Base-by-base conservation (phyloP, 140 eudicot species). In the Ambrosia hybrid region DNA sequence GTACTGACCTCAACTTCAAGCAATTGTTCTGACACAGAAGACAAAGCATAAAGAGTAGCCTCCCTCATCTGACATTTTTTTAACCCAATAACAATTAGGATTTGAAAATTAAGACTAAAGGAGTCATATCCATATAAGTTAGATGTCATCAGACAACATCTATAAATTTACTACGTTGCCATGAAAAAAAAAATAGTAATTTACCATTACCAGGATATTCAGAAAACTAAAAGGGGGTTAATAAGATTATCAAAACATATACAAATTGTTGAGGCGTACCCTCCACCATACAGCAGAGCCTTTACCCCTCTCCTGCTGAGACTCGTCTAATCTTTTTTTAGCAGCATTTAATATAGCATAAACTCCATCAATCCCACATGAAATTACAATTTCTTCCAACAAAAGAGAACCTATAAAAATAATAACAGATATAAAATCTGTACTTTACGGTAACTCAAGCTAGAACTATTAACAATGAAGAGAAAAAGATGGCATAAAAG, bases 221-320 rank as follows among this genome's bases (percentile, higher is more conserved):
- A 51, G 48, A 68, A 68, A 13, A 68, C 43, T 46, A 17, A 51
- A 34, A 65, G 17, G 14, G 59, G 36, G 52, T 41, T 11, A 45
- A 7, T 6, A 34, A 21, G 46, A 59, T 58, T 36, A 51, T 4
- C 12, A 68, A 17, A 59, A 43, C 7, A 51, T 36, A 69, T 34
- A 68, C n/a, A 30, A 65, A 6, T 48, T 59, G 68, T 52, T 46
- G 61, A 60, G 51, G 73, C 94, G 80, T 90, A 93, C 99, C 83
- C 96, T 94, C 97, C 99, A 94, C 99, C 99, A 90, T 41, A 79
- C 85, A 73, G 85, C 61, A 69, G 87, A 84, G 59, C 97, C 90
- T 67, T 78, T 69, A 77, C 78, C 82, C 83, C 87, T 94, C 70
- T 69, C 81, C 65, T 81, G 88, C 72, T 82, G 95, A 70, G 97